Conservation (phyloP, 2,329 filamentous ascomycete species). For the Fusarium sp. region DNA sequence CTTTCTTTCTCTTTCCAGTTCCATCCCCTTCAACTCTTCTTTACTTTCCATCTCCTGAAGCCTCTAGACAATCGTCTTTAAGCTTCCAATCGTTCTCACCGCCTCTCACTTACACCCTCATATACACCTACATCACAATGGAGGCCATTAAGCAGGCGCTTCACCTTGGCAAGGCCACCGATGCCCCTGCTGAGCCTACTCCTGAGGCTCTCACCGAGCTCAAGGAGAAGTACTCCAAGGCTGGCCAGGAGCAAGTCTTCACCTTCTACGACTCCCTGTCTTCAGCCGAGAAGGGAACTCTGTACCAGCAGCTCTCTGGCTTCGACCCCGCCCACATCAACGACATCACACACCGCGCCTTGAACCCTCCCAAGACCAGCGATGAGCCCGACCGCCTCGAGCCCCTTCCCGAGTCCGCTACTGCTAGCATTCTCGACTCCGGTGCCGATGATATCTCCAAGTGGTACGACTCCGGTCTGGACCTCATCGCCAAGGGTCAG, state of each 20-base stretch:
- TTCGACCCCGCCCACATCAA: slow-evolving; percentile 92
- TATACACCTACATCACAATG: slow-evolving; percentile 52
- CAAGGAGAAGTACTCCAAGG: slow-evolving; percentile 79
- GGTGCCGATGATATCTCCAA: slow-evolving; percentile 79
- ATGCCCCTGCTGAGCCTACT: slow-evolving; percentile 65
- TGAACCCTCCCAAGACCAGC: slow-evolving; percentile 79
- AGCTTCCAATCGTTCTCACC: slow-evolving; percentile 31
- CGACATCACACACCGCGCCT: slow-evolving; percentile 82
- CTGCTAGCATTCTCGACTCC: slow-evolving; percentile 92
- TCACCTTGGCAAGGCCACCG: slow-evolving; percentile 52
- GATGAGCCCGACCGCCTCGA: slow-evolving; percentile 74
- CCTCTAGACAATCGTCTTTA: slow-evolving; percentile 9
- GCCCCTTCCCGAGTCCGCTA: slow-evolving; percentile 87
- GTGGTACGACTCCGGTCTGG: slow-evolving; percentile 88
- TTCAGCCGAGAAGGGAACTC: slow-evolving; percentile 77
- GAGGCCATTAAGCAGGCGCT: slow-evolving; percentile 60
- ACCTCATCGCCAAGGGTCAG: slow-evolving; percentile 81
- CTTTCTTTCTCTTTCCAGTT: slow-evolving; percentile 27
- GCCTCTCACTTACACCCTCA: slow-evolving; percentile 30
- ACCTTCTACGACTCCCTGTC: slow-evolving; percentile 85
- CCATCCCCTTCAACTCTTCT: slow-evolving; percentile 20
- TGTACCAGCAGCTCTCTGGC: slow-evolving; percentile 84
- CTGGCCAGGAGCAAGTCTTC: slow-evolving; percentile 84
- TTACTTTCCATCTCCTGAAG: slow-evolving; percentile 12
- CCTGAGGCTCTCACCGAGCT: slow-evolving; percentile 76